Conservation (phyloP, 805 yeast genomes). For the Cyberlindnera xylosilytica region DNA sequence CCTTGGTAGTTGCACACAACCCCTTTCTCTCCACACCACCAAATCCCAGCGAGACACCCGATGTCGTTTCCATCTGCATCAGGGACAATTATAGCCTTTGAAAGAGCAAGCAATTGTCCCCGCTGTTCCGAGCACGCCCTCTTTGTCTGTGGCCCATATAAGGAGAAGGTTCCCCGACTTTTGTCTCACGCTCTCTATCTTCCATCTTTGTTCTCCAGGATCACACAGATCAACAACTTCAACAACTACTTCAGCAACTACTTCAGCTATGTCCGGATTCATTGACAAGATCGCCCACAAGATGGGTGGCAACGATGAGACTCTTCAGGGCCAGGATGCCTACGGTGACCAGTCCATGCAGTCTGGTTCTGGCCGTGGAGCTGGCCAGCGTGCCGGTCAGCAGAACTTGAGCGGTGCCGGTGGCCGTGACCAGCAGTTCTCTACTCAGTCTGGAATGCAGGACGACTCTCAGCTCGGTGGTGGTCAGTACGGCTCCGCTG, state of each 20-base stretch:
- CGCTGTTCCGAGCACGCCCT: too few relatives aligned
- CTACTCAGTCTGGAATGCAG: conserved; percentile 12
- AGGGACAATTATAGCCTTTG: too few relatives aligned
- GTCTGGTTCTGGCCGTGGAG: not conserved
- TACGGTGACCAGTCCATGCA: conserved; percentile 1
- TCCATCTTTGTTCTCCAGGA: not conserved
- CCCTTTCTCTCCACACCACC: too few relatives aligned
- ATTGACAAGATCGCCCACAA: conserved; percentile 28
- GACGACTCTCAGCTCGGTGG: not conserved
- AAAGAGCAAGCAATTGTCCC: too few relatives aligned
- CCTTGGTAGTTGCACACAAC: too few relatives aligned
- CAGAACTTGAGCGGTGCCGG: conserved; percentile 15
- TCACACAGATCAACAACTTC: not conserved
- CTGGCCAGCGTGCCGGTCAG: conserved; percentile 17
- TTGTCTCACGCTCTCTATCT: not conserved
- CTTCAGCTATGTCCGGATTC: conserved; percentile 25
- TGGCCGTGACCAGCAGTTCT: conserved; percentile 19
- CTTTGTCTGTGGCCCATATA: too few relatives aligned
- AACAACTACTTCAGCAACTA: not conserved
- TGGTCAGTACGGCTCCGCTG: not conserved
- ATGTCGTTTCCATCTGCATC: too few relatives aligned
- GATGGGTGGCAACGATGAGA: conserved; percentile 18
- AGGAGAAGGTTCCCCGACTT: too few relatives aligned
- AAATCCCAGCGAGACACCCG: too few relatives aligned
- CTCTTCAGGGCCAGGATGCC: conserved; percentile 3